Evolutionary conservation across 2,329 filamentous ascomycete genomes (phyloP).

Genomic region (Dactylellina sp.): DNA sequence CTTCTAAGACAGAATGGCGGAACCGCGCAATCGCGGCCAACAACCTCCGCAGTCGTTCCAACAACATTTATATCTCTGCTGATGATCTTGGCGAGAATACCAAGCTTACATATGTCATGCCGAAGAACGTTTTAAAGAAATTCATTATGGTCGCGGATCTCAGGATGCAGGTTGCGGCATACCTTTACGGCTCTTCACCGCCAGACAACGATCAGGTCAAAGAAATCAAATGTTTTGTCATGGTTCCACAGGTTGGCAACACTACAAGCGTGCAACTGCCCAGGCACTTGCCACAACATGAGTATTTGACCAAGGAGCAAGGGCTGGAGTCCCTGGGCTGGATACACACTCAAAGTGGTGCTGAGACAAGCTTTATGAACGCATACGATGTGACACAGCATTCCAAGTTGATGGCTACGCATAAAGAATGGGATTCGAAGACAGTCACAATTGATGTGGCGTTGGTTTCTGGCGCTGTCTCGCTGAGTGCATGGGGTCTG

Average conservation of each 20-base stretch:
- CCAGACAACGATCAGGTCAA: conserved; percentile 97
- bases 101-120: conserved; percentile 94
- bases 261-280: conserved; percentile 92
- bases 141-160: conserved; percentile 98
- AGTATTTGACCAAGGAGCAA: conserved; percentile 76
- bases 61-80: conserved; percentile 98
- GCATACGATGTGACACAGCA: conserved; percentile 95
- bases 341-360: conserved; percentile 89
- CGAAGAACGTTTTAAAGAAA: conserved; percentile 96
- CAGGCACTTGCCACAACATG: conserved; percentile 88
- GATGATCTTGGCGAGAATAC: conserved; percentile 92
- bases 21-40: conserved; percentile 96
- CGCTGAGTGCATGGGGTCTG: conserved; percentile 90
- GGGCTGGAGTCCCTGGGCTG: conserved; percentile 87
- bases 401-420: conserved; percentile 85
- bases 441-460: conserved; percentile 94
- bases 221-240: conserved; percentile 94
- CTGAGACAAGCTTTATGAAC: conserved; percentile 96
- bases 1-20: conserved; percentile 98
- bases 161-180: conserved; percentile 94
- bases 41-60: conserved; percentile 90
- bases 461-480: conserved; percentile 96
- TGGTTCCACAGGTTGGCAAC: conserved; percentile 96
- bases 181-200: conserved; percentile 91
- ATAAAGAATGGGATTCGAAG: conserved; percentile 85